Evolutionary conservation across 2,329 filamentous ascomycete species (phyloP).

Genomic region (Capronia americana): DNA sequence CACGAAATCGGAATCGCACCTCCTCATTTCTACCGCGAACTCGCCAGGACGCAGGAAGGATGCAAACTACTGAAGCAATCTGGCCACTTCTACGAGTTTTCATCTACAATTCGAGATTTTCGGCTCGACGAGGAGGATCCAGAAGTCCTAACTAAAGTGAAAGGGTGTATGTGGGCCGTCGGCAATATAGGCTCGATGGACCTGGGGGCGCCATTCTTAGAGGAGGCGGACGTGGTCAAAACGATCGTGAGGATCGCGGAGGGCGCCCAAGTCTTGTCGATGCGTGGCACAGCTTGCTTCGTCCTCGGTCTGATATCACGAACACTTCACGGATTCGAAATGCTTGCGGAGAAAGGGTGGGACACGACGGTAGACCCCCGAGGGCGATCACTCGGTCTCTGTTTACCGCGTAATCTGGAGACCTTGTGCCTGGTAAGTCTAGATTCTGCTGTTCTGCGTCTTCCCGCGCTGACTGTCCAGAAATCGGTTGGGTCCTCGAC

Average conservation of each 20-base stretch:
- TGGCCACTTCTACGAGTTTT: conserved; percentile 95
- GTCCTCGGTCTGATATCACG: conserved; percentile 91
- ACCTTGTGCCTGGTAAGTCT: conserved; percentile 71
- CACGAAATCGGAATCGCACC: conserved; percentile 70
- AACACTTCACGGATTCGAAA: conserved; percentile 89
- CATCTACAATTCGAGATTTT: conserved; percentile 83
- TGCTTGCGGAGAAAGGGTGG: conserved; percentile 89
- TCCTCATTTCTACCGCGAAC: conserved; percentile 96
- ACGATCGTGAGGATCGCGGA: conserved; percentile 89
- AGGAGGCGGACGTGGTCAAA: conserved; percentile 85
- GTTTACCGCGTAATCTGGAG: conserved; percentile 78
- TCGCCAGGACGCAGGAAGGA: conserved; percentile 90
- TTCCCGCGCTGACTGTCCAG: conserved; percentile 24
- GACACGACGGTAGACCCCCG: conserved; percentile 84
- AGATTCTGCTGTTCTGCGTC: not conserved
- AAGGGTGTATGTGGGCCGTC: conserved; percentile 96
- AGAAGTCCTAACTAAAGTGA: conserved; percentile 89
- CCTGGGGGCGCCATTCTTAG: conserved; percentile 89
- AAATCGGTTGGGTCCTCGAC: conserved; percentile 36
- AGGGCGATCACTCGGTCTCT: conserved; percentile 84
- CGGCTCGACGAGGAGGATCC: conserved; percentile 82
- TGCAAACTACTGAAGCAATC: conserved; percentile 89
- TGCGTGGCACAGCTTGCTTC: conserved; percentile 95
- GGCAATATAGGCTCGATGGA: conserved; percentile 99
- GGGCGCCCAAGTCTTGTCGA: conserved; percentile 83